A percentile compares a stretch with the other conserved stretches of the same genome.
Evolutionary conservation across 2,329 filamentous ascomycete species (phyloP).

Genomic region (Pleomassaria siparia): DNA sequence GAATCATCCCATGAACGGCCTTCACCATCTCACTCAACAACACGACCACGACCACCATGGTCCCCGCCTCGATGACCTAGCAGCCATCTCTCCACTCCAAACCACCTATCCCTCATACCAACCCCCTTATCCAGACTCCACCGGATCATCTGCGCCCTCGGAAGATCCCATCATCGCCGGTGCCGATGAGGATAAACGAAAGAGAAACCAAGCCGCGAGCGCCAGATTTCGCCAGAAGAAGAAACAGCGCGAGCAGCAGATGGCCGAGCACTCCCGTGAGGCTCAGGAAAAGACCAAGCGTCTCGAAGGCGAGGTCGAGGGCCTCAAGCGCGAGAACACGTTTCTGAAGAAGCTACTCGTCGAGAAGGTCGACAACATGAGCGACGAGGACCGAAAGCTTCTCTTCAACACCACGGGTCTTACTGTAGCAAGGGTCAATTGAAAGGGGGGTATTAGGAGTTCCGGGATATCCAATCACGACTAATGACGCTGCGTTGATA

Average conservation of each 20-base stretch:
- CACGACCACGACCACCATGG: slow-evolving; percentile 23
- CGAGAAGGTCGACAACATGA: slow-evolving; percentile 45
- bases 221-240: slow-evolving; percentile 93
- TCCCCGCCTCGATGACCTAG: slow-evolving; percentile 33
- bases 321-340: slow-evolving; percentile 46
- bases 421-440: not conserved
- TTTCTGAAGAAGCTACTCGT: slow-evolving; percentile 39
- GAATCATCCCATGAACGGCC: slow-evolving; percentile 27
- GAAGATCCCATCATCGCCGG: slow-evolving; percentile 32
- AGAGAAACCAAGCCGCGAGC: slow-evolving; percentile 84
- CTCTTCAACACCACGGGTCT: slow-evolving; percentile 25
- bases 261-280: slow-evolving; percentile 60
- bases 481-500: slow-evolving; percentile 3
- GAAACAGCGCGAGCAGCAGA: slow-evolving; percentile 88
- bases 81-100: slow-evolving; percentile 31
- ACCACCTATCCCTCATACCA: slow-evolving; percentile 30
- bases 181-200: slow-evolving; percentile 87
- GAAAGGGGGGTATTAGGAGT: not conserved
- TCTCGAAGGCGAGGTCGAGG: slow-evolving; percentile 59
- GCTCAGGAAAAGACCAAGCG: slow-evolving; percentile 76
- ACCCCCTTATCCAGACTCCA: slow-evolving; percentile 38
- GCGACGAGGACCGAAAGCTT: slow-evolving; percentile 32
- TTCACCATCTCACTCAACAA: slow-evolving; percentile 20
- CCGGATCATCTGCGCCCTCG: slow-evolving; percentile 29
- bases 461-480: not conserved